Evolutionary conservation across 169 alveolate species (phyloP).

Genomic region (Theileria orientalis): DNA sequence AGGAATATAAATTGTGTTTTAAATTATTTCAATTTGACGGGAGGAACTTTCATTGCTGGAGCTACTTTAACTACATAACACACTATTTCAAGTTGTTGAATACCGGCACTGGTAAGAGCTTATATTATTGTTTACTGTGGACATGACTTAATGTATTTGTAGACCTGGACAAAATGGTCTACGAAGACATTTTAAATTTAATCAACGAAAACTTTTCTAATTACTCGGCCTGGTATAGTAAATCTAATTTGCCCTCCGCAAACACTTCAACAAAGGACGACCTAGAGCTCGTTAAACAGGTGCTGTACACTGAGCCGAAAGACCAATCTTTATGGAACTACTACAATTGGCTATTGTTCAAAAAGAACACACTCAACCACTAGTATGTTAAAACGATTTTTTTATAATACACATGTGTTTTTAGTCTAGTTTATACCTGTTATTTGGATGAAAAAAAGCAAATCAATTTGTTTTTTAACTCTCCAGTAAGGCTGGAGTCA

Average conservation of each 20-base stretch:
- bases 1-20: constrained; percentile 39
- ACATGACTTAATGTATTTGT: not conserved
- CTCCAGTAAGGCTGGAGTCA: constrained; percentile 20
- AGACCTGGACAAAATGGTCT: constrained; percentile 18
- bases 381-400: constrained; percentile 17
- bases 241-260: constrained; percentile 16
- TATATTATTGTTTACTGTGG: not conserved
- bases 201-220: constrained; percentile 52
- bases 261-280: constrained; percentile 20
- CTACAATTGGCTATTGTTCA: constrained; percentile 47
- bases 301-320: constrained; percentile 64
- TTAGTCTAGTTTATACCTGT: not conserved
- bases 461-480: constrained; percentile 42
- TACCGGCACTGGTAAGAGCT: not conserved
- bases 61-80: constrained; percentile 42
- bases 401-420: not conserved
- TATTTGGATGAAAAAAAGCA: constrained; percentile 4
- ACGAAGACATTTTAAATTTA: constrained; percentile 23
- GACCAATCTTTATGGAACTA: constrained; percentile 62
- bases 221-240: constrained; percentile 62
- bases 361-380: constrained; percentile 23
- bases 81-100: constrained; percentile 44
- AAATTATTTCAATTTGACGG: constrained; percentile 43
- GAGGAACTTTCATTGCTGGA: constrained; percentile 67
- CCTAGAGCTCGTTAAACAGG: constrained; percentile 29